phyloP scores from a whole-genome alignment of 495 filamentous ascomycete genomes.

The Podospora pseudopauciseta region DNA sequence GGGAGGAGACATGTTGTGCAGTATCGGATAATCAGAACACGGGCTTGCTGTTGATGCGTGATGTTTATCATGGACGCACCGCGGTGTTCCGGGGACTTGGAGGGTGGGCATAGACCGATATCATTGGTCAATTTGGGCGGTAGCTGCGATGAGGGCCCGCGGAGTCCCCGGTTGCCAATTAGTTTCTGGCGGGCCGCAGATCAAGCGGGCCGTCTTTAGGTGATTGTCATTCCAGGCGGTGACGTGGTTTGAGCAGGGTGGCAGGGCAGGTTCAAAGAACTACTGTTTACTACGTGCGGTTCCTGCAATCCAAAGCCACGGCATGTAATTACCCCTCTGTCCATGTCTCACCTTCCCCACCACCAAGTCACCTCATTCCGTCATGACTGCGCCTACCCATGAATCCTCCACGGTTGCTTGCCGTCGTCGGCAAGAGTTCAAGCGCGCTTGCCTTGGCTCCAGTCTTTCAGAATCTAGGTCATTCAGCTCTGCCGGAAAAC shows the following conservation, averaged over 20 bases:
- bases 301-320: background rate
- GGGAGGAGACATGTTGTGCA: background rate
- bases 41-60: background rate
- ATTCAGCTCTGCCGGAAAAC: background rate
- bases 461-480: too few relatives aligned
- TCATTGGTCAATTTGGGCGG: too few relatives aligned
- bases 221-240: background rate
- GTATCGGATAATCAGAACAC: background rate
- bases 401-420: background rate
- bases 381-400: background rate
- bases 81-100: too few relatives aligned
- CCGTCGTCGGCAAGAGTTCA: background rate
- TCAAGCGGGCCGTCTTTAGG: background rate
- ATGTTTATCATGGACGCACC: too few relatives aligned
- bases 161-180: background rate
- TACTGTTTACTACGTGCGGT: background rate
- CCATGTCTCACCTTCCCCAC: too few relatives aligned
- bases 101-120: too few relatives aligned
- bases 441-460: background rate
- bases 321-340: too few relatives aligned
- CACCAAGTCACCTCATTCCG: background rate
- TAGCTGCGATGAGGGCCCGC: too few relatives aligned
- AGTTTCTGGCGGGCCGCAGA: background rate
- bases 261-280: background rate
- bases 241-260: background rate